Evolutionary conservation across 1,139 yeast genomes (phyloP).

Genomic region (Candida buenavistaensis): DNA sequence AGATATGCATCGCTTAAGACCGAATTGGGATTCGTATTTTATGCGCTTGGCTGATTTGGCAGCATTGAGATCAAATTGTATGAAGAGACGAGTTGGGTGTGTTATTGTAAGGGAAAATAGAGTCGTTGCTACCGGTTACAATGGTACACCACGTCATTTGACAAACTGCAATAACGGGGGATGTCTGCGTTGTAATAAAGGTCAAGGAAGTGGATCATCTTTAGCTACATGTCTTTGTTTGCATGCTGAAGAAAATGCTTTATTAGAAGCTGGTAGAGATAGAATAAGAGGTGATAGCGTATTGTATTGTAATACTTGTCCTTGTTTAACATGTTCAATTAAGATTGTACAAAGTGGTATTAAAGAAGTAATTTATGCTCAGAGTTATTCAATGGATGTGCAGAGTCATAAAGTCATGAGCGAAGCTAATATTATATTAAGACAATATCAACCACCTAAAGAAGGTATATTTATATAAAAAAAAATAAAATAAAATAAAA

Average conservation of each 20-base stretch:
- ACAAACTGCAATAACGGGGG: slow-evolving; percentile 95
- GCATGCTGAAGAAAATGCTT: slow-evolving; percentile 97
- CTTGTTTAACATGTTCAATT: slow-evolving; percentile 93
- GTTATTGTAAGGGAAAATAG: slow-evolving; percentile 84
- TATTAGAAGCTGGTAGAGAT: slow-evolving; percentile 90
- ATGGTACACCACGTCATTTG: slow-evolving; percentile 92
- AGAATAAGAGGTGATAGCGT: slow-evolving; percentile 61
- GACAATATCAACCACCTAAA: slow-evolving; percentile 72
- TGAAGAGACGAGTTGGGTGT: slow-evolving; percentile 96
- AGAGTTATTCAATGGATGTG: slow-evolving; percentile 88
- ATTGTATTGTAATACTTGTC: slow-evolving; percentile 93
- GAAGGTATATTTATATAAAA: slow-evolving; percentile 41
- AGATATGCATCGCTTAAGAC: slow-evolving; percentile 70
- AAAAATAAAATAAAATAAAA: neutral
- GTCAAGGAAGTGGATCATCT: slow-evolving; percentile 60
- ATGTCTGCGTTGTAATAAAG: slow-evolving; percentile 78
- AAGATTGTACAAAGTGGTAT: slow-evolving; percentile 94
- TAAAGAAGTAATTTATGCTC: slow-evolving; percentile 89
- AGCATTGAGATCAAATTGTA: slow-evolving; percentile 88
- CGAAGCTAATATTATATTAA: slow-evolving; percentile 68
- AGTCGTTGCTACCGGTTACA: slow-evolving; percentile 94
- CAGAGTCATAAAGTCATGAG: slow-evolving; percentile 67
- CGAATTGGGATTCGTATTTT: slow-evolving; percentile 94
- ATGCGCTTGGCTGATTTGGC: slow-evolving; percentile 93
- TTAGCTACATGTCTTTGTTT: slow-evolving; percentile 85